A percentile compares a stretch with the other conserved stretches of the same genome.
phyloP scores from a whole-genome alignment of 129 eudicot species.

The Calendula officinalis region DNA sequence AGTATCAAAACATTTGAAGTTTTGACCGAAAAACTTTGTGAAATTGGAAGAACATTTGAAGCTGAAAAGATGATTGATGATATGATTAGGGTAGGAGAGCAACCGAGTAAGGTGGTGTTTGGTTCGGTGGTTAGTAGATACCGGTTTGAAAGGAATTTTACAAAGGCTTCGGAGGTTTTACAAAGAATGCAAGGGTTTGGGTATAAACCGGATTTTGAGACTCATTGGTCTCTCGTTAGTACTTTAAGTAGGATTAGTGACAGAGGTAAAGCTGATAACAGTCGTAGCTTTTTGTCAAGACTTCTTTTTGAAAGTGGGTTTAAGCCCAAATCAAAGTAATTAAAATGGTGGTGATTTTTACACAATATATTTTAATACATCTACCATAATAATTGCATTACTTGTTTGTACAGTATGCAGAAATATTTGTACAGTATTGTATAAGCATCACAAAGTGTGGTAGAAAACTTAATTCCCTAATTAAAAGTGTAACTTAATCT shows the following conservation, averaged over 20 bases:
- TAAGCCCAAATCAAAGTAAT: slow-evolving; percentile 26
- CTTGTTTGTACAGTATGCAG: no score
- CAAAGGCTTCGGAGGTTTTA: slow-evolving; percentile 60
- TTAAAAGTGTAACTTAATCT: not conserved
- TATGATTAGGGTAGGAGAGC: slow-evolving; percentile 50
- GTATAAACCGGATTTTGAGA: slow-evolving; percentile 78
- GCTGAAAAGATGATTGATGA: slow-evolving; percentile 51
- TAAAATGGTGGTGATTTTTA: not conserved
- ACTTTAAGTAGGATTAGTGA: slow-evolving; percentile 52
- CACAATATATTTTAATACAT: not conserved
- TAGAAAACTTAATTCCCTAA: no score
- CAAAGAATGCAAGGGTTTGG: slow-evolving; percentile 66
- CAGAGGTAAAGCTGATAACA: slow-evolving; percentile 26
- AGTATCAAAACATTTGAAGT: slow-evolving; percentile 44
- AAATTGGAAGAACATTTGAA: slow-evolving; percentile 48
- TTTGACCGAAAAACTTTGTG: slow-evolving; percentile 44
- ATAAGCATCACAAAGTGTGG: no score
- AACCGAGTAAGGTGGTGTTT: slow-evolving; percentile 59
- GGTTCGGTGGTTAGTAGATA: slow-evolving; percentile 47
- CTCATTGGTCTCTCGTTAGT: slow-evolving; percentile 86
- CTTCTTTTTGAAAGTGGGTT: slow-evolving; percentile 74
- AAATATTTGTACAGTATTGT: no score
- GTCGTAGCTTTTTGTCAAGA: slow-evolving; percentile 55
- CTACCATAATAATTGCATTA: not conserved
- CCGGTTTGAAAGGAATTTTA: slow-evolving; percentile 43